Conservation (phyloP, 1,284 basidiomycete species). For the Ganoderma multipileum region DNA sequence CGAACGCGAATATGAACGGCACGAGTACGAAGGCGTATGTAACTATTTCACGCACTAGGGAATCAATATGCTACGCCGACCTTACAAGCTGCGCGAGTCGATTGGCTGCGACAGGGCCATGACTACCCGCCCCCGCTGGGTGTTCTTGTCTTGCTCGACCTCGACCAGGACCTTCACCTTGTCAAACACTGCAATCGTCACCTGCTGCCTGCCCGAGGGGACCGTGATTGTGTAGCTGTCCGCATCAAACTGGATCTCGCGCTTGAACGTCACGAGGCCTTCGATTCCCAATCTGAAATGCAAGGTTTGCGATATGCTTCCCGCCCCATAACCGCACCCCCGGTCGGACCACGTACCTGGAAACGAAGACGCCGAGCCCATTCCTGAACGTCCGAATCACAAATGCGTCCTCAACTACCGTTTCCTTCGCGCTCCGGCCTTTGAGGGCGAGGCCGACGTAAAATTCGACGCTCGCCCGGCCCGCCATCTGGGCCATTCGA, state of each 20-base stretch:
- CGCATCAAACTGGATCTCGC: slow-evolving; percentile 88
- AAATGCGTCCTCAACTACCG: slow-evolving; percentile 88
- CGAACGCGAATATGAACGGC: slow-evolving; percentile 23
- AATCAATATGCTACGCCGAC: slow-evolving; percentile 22
- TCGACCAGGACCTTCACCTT: slow-evolving; percentile 90
- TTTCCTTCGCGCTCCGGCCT: slow-evolving; percentile 60
- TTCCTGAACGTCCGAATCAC: slow-evolving; percentile 96
- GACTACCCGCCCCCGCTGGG: slow-evolving; percentile 91
- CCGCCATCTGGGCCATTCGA: slow-evolving; percentile 96
- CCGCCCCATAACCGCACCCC: slow-evolving; percentile 18
- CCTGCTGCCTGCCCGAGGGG: slow-evolving; percentile 55
- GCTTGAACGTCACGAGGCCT: slow-evolving; percentile 92
- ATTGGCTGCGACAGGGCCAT: slow-evolving; percentile 85
- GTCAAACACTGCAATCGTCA: slow-evolving; percentile 88
- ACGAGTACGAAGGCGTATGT: slow-evolving; percentile 24
- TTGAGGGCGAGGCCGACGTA: slow-evolving; percentile 95
- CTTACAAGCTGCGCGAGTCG: slow-evolving; percentile 56
- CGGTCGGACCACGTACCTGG: slow-evolving; percentile 66
- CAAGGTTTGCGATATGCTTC: slow-evolving; percentile 18
- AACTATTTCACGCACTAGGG: slow-evolving; percentile 29
- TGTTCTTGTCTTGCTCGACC: slow-evolving; percentile 95
- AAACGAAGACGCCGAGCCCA: slow-evolving; percentile 95
- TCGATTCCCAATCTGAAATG: slow-evolving; percentile 85
- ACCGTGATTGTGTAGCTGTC: slow-evolving; percentile 90
- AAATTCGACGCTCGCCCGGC: slow-evolving; percentile 95